Conservation (phyloP, 495 filamentous ascomycete species). For the Geopyxis carbonaria region DNA sequence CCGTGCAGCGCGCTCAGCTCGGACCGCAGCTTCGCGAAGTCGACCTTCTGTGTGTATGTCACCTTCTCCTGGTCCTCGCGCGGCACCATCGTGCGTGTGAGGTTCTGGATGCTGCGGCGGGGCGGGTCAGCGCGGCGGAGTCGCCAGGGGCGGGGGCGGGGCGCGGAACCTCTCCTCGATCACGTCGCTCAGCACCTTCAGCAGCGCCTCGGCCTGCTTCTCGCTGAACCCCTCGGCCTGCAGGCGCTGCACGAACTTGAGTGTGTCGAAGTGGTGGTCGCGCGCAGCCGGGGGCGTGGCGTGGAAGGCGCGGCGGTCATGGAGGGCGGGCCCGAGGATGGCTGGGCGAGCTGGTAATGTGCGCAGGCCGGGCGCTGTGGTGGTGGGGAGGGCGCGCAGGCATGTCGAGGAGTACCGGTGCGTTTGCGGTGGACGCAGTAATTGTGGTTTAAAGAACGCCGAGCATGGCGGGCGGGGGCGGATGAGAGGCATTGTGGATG, state of each 20-base stretch:
- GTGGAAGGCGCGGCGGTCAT: conserved; percentile 38
- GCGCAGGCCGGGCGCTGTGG: not conserved
- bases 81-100: conserved; percentile 97
- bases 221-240: conserved; percentile 87
- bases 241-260: conserved; percentile 88
- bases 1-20: conserved; percentile 83
- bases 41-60: conserved; percentile 95
- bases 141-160: not conserved
- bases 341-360: not conserved
- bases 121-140: not conserved
- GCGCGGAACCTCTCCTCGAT: conserved; percentile 69
- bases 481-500: no score
- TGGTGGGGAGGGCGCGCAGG: no score
- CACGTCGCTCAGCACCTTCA: conserved; percentile 90
- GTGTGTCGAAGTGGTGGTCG: conserved; percentile 95
- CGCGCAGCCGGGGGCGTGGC: conserved; percentile 40
- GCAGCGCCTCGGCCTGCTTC: conserved; percentile 87
- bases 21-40: conserved; percentile 95
- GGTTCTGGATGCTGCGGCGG: conserved; percentile 63
- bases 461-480: no score
- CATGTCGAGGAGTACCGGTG: no score
- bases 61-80: conserved; percentile 75
- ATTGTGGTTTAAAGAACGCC: no score
- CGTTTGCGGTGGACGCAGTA: no score
- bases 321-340: not conserved